Base-by-base conservation (phyloP, 2,329 filamentous ascomycete species). In the Fusarium incarnatum region DNA sequence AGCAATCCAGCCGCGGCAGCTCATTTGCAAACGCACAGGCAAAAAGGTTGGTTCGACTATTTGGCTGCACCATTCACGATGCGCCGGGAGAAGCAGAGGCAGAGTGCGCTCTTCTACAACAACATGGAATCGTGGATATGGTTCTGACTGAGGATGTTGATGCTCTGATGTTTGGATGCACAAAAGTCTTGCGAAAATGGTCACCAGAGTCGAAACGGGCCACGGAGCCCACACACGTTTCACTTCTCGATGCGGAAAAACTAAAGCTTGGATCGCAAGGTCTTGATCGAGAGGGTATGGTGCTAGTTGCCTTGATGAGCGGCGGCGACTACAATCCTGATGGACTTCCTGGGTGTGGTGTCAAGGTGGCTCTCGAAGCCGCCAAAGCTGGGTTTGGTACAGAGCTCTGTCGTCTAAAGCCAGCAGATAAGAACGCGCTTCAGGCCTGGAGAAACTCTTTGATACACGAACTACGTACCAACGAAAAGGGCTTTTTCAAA, bases 71-170 rank as follows among this genome's bases (percentile, higher is more conserved):
- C 2, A 87, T 88, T 50, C 94, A 98, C 78, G 89, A 94, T 75
- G 96, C 96, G 8, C 96, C 95, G 0, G 96, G 96, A 12, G 96
- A 99, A 78, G 96, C 95, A 5, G 96, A 99, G 78, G 96, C 96
- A 2, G 96, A 99, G 81, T 99, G 96, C 72, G 96, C 96, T 0
- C 82, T 96, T 18, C 81, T 99, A 5, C 94, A 99, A 76, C 86
- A 87, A 63, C 87, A 91, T 47, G 94, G 94, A 1, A 84, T 97
- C 11, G 94, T 97, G 2, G 96, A 99, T 79, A 95, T 93, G 0
- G 96, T 98, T 3, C 84, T 99, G 73, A 98, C 93, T 78, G 94
- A 99, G 78, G 96, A 99, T 83, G 94, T 98, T 45, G 96, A 99
- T 78, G 96, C 95, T 3, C 88, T 98, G 75, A 98, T 98, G 95